phyloP scores from a whole-genome alignment of 805 yeast genomes.

The Starmera caribaea region DNA sequence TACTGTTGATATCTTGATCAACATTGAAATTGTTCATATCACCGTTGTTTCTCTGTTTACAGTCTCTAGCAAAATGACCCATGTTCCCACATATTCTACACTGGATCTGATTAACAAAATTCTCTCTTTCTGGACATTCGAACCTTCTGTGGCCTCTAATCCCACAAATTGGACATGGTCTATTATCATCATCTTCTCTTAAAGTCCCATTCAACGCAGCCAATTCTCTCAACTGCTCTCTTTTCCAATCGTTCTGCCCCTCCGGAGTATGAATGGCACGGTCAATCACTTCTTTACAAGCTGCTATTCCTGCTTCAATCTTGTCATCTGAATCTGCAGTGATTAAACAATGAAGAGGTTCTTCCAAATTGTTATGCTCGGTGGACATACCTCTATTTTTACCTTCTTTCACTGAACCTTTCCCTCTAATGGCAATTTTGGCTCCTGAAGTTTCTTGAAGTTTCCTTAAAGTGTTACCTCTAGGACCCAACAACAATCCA shows the following conservation, averaged over 20 bases:
- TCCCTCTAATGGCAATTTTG: constrained; percentile 82
- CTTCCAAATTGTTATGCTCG: constrained; percentile 48
- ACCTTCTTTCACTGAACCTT: constrained; percentile 94
- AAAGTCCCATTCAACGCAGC: constrained; percentile 93
- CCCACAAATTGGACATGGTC: constrained; percentile 59
- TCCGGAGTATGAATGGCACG: constrained; percentile 85
- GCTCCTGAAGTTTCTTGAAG: constrained; percentile 86
- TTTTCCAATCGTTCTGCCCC: constrained; percentile 84
- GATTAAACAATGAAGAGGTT: constrained; percentile 82
- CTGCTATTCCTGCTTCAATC: constrained; percentile 62
- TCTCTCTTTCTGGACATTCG: constrained; percentile 51
- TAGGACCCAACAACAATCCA: constrained; percentile 86
- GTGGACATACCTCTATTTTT: constrained; percentile 34
- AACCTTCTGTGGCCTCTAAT: constrained; percentile 52
- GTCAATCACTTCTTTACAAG: constrained; percentile 67
- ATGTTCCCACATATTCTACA: constrained; percentile 73
- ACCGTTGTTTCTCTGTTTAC: constrained; percentile 28
- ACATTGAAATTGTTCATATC: constrained; percentile 15
- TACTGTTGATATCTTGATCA: constrained; percentile 39
- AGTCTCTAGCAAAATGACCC: constrained; percentile 88
- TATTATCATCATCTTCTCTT: constrained; percentile 58
- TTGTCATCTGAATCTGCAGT: constrained; percentile 76
- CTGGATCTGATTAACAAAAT: constrained; percentile 43
- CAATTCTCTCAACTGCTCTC: constrained; percentile 83
- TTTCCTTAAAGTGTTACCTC: constrained; percentile 81